Conservation (phyloP, 768 basidiomycete genomes). For the Calocybe cyanea region DNA sequence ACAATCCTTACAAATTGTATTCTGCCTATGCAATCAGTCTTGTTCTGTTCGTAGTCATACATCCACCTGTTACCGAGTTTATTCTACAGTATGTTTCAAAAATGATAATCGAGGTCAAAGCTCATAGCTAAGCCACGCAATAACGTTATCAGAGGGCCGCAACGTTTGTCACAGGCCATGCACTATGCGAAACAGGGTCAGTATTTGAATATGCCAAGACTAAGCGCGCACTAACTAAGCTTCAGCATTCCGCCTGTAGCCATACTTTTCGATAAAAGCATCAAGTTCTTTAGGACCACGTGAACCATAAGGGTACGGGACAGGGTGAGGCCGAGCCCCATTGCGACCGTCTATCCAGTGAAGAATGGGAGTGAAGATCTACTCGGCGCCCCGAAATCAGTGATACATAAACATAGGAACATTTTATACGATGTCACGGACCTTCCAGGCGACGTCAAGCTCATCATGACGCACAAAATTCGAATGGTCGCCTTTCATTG, state of each 20-base stretch:
- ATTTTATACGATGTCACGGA: slow-evolving; percentile 33
- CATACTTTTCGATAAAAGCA: slow-evolving; percentile 68
- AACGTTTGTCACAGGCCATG: slow-evolving; percentile 72
- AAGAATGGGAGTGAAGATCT: slow-evolving; percentile 93
- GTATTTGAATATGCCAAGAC: slow-evolving; percentile 1
- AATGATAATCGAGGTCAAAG: not conserved
- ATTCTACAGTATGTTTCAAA: slow-evolving; percentile 8
- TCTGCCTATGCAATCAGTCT: no score
- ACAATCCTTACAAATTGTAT: slow-evolving; percentile 1
- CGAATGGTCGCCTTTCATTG: slow-evolving; percentile 96
- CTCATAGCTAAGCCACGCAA: not conserved
- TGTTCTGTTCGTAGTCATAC: slow-evolving; percentile 10
- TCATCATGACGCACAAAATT: slow-evolving; percentile 99
- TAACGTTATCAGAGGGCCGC: slow-evolving; percentile 42
- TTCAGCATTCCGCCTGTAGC: slow-evolving; percentile 63
- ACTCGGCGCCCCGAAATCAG: slow-evolving; percentile 4
- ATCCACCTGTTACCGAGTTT: slow-evolving; percentile 8
- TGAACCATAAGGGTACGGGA: slow-evolving; percentile 87
- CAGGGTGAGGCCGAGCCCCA: slow-evolving; percentile 65
- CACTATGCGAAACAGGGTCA: slow-evolving; percentile 33
- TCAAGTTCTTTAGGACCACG: slow-evolving; percentile 89
- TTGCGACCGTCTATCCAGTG: slow-evolving; percentile 91
- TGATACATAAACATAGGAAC: not conserved
- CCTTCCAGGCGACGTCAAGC: slow-evolving; percentile 97
- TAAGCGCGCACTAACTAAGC: slow-evolving; percentile 62